These are phyloP conservation scores for Alternaria consortialis DNA, from an alignment of 2,329 filamentous ascomycete genomes.

Conservation along the genomic window DNA sequence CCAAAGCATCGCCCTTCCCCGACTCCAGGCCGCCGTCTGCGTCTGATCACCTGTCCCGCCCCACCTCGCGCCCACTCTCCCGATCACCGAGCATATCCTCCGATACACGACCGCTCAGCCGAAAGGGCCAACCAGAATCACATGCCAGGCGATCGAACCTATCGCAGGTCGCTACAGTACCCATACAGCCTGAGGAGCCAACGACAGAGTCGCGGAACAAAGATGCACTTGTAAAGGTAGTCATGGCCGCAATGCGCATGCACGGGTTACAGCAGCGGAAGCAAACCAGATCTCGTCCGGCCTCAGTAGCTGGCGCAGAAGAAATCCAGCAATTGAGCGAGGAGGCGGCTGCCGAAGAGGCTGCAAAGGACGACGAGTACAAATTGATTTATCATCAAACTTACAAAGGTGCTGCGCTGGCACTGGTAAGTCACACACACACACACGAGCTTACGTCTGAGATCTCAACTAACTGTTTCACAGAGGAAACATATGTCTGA, in stretches of 20 bases:
- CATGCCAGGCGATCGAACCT: slow-evolving; percentile 44
- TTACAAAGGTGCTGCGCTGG: slow-evolving; percentile 60
- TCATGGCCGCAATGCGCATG: slow-evolving; percentile 64
- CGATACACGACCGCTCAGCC: slow-evolving; percentile 42
- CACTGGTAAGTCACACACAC: slow-evolving; percentile 46
- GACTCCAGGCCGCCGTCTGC: slow-evolving; percentile 41
- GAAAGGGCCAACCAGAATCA: slow-evolving; percentile 38
- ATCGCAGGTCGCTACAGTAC: slow-evolving; percentile 46
- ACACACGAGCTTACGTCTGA: background rate
- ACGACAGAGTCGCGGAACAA: slow-evolving; percentile 57
- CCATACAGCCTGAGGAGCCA: slow-evolving; percentile 42
- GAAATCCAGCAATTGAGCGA: slow-evolving; percentile 24
- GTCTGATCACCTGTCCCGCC: slow-evolving; percentile 30
- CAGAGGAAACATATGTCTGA: slow-evolving; percentile 52
- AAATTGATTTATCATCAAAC: slow-evolving; percentile 63
- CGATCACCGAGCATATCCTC: slow-evolving; percentile 47
- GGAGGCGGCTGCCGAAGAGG: slow-evolving; percentile 39
- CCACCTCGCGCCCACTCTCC: slow-evolving; percentile 38
- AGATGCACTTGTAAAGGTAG: slow-evolving; percentile 58
- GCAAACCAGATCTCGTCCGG: slow-evolving; percentile 40
- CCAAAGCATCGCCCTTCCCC: slow-evolving; percentile 26
- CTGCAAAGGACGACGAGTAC: slow-evolving; percentile 59
- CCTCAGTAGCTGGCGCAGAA: slow-evolving; percentile 33
- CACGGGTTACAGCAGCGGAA: slow-evolving; percentile 59
- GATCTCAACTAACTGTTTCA: background rate